Conservation (phyloP, 2,329 filamentous ascomycete genomes). For the Phialophora chinensis region DNA sequence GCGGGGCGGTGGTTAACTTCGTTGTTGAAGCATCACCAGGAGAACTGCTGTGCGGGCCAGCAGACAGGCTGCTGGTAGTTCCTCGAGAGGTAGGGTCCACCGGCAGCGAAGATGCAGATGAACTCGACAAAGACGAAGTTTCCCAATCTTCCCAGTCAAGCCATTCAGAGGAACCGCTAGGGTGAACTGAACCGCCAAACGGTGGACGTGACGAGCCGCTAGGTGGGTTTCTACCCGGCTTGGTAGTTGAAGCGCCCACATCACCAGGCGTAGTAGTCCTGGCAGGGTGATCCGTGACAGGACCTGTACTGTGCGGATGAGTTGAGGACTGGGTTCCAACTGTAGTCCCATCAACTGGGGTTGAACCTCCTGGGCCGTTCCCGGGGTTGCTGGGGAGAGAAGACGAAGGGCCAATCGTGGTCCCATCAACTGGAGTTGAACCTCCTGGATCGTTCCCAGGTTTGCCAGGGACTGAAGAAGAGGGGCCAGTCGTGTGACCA, state of each 20-base stretch:
- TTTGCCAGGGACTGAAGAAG: background rate
- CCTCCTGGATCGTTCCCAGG: slow-evolving; percentile 2
- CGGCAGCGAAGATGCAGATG: background rate
- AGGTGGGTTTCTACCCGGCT: background rate
- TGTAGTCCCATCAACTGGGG: background rate
- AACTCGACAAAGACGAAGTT: background rate
- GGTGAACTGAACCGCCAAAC: background rate
- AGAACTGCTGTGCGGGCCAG: background rate
- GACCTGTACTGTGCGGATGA: background rate
- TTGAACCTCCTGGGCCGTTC: background rate
- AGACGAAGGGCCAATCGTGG: background rate
- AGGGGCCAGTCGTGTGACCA: background rate
- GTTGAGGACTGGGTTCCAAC: background rate
- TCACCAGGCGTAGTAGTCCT: background rate
- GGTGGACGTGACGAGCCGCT: background rate
- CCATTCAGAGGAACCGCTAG: background rate
- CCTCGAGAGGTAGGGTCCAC: background rate
- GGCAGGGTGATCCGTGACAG: background rate
- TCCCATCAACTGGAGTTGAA: background rate
- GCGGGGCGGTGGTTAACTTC: background rate
- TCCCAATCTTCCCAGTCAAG: slow-evolving; percentile 1
- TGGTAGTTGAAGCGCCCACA: background rate
- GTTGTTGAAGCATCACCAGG: background rate
- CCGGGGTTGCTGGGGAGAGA: background rate
- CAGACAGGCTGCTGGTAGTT: slow-evolving; percentile 1